These are phyloP conservation scores for Nidula niveotomentosa DNA, from an alignment of 1,284 basidiomycete species.

Conservation along the genomic window DNA sequence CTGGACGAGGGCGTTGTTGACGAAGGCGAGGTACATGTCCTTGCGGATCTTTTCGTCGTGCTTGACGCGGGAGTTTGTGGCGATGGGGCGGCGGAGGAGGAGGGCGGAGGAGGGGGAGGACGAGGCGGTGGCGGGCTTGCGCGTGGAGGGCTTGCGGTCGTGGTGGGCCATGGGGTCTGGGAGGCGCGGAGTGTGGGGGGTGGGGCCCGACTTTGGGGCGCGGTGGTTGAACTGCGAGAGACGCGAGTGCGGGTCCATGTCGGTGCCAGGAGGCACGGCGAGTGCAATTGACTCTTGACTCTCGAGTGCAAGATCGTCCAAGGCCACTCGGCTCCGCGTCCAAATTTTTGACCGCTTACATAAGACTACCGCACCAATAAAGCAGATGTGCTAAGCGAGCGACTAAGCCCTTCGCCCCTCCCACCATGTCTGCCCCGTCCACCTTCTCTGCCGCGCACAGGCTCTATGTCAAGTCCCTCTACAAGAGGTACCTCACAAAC, in stretches of 20 bases:
- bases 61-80: constrained; percentile 75
- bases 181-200: constrained; percentile 19
- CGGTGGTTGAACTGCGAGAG: constrained; percentile 72
- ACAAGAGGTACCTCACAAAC: constrained; percentile 85
- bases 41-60: constrained; percentile 73
- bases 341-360: too few species aligned
- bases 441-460: constrained; percentile 76
- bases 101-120: constrained; percentile 28
- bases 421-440: constrained; percentile 47
- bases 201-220: constrained; percentile 63
- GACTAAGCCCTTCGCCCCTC: too few species aligned
- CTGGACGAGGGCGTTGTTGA: constrained; percentile 80
- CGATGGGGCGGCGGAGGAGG: constrained; percentile 58
- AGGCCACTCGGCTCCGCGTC: constrained; percentile 1
- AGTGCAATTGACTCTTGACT: too few species aligned
- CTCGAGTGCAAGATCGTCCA: not conserved
- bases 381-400: too few species aligned
- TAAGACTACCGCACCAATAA: too few species aligned
- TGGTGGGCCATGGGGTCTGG: constrained; percentile 6
- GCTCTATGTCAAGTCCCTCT: constrained; percentile 89
- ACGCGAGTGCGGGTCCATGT: constrained; percentile 77
- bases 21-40: constrained; percentile 85
- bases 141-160: constrained; percentile 36
- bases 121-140: constrained; percentile 39
- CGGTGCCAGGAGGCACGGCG: constrained; percentile 4